Evolutionary conservation across 768 basidiomycete species (phyloP), one percentile per base, ranked within the genome.

Genomic region (Mycena capillaripes): DNA sequence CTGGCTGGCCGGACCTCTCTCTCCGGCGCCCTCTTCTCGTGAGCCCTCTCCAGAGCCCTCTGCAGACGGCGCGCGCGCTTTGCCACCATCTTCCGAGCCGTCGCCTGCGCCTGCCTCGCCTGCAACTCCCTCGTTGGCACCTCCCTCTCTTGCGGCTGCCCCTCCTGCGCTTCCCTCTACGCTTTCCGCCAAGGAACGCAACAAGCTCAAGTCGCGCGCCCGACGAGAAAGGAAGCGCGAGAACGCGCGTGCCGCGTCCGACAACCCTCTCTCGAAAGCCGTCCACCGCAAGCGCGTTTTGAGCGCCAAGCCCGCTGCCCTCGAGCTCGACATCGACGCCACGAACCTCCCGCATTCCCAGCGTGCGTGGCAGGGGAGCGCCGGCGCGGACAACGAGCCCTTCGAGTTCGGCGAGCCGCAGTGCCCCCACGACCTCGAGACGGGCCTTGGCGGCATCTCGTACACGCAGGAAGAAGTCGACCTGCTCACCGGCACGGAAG

Each of bases 381-480:
- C 42, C 42, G 42, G 16, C 3, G 17, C 42, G 17, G 42, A 21
- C 16, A 14, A 44, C 6, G 42, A 44, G 42, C 16, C 42, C 19
- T 44, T 44, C 42, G 42, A 44, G 42, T 21, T 44, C 42, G 9
- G 42, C 16, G 42, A 7, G 42, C 42, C 9, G 42, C 42, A 17
- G 27, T 7, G 9, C 34, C 55, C 30, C 7, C 55, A 30, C 29
- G 55, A 17, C 56, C 14, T 57, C 56, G 23, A 12, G 44, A 44
- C n/a, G 2, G 30, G 29, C 38, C 36, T 25, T n/a, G 29, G 29
- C 2, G n/a, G 42, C 7, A 16, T 48, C 4, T 32, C 4, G 2
- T 30, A 30, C 59, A 32, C 60, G 23, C 59, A 60, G 59, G 40
- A 60, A 19, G 34, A 62, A 34, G 30, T 38, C 46, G 42, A 40